Conservation (phyloP, 2,329 filamentous ascomycete species). For the Colletotrichum chrysophilum region DNA sequence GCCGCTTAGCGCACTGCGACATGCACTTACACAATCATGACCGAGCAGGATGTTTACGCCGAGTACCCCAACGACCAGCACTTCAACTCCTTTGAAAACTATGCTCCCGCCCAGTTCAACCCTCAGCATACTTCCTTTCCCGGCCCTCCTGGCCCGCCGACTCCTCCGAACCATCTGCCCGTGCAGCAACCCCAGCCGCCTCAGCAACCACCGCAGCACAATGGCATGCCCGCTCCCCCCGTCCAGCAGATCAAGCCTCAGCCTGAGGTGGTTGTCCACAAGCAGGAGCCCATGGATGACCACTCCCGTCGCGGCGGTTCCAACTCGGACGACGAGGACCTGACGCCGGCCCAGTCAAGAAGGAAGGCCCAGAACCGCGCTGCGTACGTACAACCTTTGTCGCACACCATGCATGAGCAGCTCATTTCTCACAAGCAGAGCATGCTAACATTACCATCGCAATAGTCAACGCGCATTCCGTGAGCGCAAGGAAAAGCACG, state of each 20-base stretch:
- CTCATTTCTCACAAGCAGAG: neutral
- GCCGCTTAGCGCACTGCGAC: slow-evolving; percentile 33
- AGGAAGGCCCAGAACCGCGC: slow-evolving; percentile 67
- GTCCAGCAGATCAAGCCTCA: slow-evolving; percentile 25
- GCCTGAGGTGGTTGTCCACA: slow-evolving; percentile 24
- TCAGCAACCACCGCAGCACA: slow-evolving; percentile 27
- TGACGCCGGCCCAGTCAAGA: slow-evolving; percentile 63
- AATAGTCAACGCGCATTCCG: slow-evolving; percentile 91
- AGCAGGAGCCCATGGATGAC: slow-evolving; percentile 45
- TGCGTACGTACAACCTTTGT: slow-evolving; percentile 52
- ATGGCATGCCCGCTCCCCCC: slow-evolving; percentile 29
- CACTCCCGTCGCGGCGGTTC: slow-evolving; percentile 42
- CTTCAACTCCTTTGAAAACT: slow-evolving; percentile 53
- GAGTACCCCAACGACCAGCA: slow-evolving; percentile 51
- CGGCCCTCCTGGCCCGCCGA: slow-evolving; percentile 58
- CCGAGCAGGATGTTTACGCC: slow-evolving; percentile 54
- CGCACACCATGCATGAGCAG: neutral
- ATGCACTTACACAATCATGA: slow-evolving; percentile 36
- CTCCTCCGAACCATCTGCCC: slow-evolving; percentile 34
- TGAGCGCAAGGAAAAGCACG: slow-evolving; percentile 92
- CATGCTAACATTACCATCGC: neutral
- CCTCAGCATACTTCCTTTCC: slow-evolving; percentile 38
- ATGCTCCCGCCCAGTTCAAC: slow-evolving; percentile 30
- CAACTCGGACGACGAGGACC: slow-evolving; percentile 61
- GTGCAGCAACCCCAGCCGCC: slow-evolving; percentile 14